These are phyloP conservation scores for Nematocida parisii DNA, from an alignment of 371 early-diverging fungal genomes.

Conservation along the genomic window DNA sequence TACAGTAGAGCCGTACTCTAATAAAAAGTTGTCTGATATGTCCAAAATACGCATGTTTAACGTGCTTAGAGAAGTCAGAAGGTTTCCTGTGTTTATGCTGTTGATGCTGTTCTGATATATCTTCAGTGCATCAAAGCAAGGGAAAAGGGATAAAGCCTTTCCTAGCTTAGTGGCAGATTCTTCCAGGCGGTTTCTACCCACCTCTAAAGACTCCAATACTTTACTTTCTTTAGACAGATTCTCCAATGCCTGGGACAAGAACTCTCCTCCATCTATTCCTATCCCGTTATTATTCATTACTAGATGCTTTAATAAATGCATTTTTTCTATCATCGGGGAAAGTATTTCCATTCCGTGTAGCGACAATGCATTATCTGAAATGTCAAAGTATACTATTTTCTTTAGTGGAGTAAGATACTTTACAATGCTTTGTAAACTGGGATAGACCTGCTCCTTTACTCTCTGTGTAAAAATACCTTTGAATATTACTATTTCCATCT, in stretches of 20 bases:
- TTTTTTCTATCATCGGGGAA: constrained; percentile 57
- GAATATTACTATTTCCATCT: constrained; percentile 57
- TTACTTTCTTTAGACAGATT: constrained; percentile 60
- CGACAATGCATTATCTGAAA: constrained; percentile 69
- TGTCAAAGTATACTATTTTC: constrained; percentile 59
- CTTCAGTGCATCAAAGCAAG: constrained; percentile 61
- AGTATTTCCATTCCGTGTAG: constrained; percentile 68
- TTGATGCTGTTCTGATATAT: constrained; percentile 69
- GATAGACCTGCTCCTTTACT: constrained; percentile 61
- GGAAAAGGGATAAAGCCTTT: constrained; percentile 59
- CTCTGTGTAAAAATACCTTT: constrained; percentile 65
- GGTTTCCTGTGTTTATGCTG: constrained; percentile 58
- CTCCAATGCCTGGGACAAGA: constrained; percentile 54
- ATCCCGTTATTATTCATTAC: constrained; percentile 70
- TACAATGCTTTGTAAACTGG: constrained; percentile 57
- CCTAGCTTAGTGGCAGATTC: constrained; percentile 59
- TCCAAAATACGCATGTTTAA: constrained; percentile 64
- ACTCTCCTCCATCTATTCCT: constrained; percentile 66
- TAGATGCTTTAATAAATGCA: constrained; percentile 59
- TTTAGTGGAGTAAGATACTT: constrained; percentile 33
- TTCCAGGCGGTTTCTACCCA: constrained; percentile 69
- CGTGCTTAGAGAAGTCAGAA: constrained; percentile 53
- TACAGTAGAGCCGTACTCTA: constrained; percentile 58
- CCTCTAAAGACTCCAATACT: constrained; percentile 62
- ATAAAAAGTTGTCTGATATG: constrained; percentile 69